Conservation (phyloP, 2,329 filamentous ascomycete species). For the Colletotrichum sp. region DNA sequence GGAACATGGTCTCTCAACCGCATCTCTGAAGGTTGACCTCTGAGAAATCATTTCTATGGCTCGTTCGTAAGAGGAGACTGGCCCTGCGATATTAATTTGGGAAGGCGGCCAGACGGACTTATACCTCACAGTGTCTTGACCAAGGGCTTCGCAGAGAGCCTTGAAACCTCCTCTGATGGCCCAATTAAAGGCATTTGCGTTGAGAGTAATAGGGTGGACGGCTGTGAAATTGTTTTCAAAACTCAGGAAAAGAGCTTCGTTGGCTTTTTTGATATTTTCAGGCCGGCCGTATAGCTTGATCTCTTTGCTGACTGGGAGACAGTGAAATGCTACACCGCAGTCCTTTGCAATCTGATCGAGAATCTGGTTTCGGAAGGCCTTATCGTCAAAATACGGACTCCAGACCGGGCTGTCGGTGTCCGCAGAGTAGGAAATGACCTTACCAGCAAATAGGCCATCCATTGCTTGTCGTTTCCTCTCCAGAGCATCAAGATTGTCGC, state of each 20-base stretch:
- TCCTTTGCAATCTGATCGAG: neutral
- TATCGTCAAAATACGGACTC: constrained; percentile 30
- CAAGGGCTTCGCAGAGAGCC: constrained; percentile 28
- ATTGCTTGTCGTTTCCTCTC: constrained; percentile 34
- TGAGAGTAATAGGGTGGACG: neutral
- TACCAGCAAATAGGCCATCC: constrained; percentile 36
- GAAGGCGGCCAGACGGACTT: constrained; percentile 32
- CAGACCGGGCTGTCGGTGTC: constrained; percentile 31
- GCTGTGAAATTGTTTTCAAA: constrained; percentile 30
- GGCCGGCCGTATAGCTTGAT: constrained; percentile 32
- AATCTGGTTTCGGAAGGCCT: neutral
- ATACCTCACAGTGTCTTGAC: constrained; percentile 27
- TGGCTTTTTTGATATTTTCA: constrained; percentile 20
- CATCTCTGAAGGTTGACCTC: neutral
- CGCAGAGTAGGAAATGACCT: constrained; percentile 25
- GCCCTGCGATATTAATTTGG: constrained; percentile 36
- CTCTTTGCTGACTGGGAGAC: constrained; percentile 31
- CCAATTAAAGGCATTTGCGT: constrained; percentile 28
- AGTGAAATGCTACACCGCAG: constrained; percentile 29
- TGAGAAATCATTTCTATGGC: constrained; percentile 21
- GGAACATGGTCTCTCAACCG: constrained; percentile 25
- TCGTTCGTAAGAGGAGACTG: constrained; percentile 22
- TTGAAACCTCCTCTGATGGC: constrained; percentile 36
- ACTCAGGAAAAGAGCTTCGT: constrained; percentile 21
- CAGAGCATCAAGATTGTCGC: constrained; percentile 32